Conservation (phyloP, 2,329 filamentous ascomycete genomes). For the Calcarisporium arbuscula region DNA sequence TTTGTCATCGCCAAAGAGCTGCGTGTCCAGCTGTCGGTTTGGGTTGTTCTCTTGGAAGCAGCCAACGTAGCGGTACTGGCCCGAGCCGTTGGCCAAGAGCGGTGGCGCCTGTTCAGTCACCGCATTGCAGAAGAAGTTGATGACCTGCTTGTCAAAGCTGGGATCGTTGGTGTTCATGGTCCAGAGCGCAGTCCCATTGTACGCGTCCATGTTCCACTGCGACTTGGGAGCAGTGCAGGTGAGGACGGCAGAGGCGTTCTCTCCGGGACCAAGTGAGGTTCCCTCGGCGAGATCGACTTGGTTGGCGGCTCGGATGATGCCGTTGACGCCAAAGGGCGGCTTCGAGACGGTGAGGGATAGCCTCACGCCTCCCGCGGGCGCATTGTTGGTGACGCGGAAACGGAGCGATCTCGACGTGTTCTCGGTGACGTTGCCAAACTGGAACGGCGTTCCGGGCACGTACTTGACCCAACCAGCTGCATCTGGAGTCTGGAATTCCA, state of each 20-base stretch:
- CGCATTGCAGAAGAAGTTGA: conserved; percentile 46
- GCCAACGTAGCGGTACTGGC: conserved; percentile 45
- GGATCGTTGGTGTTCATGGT: conserved; percentile 53
- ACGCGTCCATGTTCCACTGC: conserved; percentile 50
- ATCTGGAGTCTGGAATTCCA: conserved; percentile 50
- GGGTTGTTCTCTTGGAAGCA: conserved; percentile 53
- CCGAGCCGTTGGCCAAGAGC: conserved; percentile 34
- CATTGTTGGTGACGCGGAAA: conserved; percentile 48
- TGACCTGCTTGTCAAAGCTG: conserved; percentile 42
- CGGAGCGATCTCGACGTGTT: conserved; percentile 40
- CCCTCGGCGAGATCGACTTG: conserved; percentile 53
- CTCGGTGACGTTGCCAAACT: conserved; percentile 49
- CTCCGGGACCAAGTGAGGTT: conserved; percentile 39
- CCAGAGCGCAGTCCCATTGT: conserved; percentile 43
- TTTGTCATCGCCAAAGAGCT: conserved; percentile 31
- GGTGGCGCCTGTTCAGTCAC: conserved; percentile 48
- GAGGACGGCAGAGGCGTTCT: conserved; percentile 45
- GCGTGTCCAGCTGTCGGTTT: conserved; percentile 39
- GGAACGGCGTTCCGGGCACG: conserved; percentile 35
- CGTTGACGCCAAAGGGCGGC: conserved; percentile 49
- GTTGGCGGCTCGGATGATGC: conserved; percentile 48
- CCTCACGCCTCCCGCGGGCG: conserved; percentile 34
- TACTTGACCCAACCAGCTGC: conserved; percentile 45
- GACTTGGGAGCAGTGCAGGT: conserved; percentile 50
- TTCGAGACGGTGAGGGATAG: conserved; percentile 55